Evolutionary conservation across 805 yeast species (phyloP).

Genomic region (Osmozyma mogii): DNA sequence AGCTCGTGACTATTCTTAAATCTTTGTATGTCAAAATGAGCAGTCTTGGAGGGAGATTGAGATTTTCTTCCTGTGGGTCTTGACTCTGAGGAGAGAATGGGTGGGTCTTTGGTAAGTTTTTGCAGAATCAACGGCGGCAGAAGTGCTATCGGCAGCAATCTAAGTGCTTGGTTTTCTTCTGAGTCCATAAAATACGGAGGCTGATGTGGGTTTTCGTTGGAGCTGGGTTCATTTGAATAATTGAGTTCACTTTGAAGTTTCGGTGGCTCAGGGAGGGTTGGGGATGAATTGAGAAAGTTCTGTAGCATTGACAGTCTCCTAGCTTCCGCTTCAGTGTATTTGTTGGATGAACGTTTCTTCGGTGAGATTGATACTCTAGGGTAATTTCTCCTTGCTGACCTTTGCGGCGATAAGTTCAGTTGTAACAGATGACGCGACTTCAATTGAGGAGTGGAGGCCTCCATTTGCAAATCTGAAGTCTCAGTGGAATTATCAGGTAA

Average conservation of each 20-base stretch:
- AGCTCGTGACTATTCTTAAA: slow-evolving; percentile 5
- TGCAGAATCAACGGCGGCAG: slow-evolving; percentile 3
- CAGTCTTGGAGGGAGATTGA: too few species aligned
- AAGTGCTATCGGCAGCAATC: slow-evolving; percentile 5
- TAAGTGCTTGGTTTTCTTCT: slow-evolving; percentile 5
- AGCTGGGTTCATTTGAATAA: slow-evolving; percentile 15
- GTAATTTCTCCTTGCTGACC: too few species aligned
- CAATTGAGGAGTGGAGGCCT: too few species aligned
- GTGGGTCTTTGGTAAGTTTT: slow-evolving; percentile 1
- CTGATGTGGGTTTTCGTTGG: slow-evolving; percentile 5
- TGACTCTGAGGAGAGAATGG: too few species aligned
- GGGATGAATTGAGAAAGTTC: slow-evolving; percentile 32
- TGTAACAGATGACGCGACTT: too few species aligned
- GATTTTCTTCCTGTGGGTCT: too few species aligned
- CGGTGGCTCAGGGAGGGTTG: slow-evolving; percentile 39
- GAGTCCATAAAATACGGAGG: slow-evolving; percentile 2
- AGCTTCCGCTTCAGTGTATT: slow-evolving; percentile 9
- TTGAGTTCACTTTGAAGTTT: slow-evolving; percentile 30
- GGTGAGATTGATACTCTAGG: too few species aligned
- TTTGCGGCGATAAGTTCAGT: too few species aligned
- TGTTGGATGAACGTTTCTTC: too few species aligned
- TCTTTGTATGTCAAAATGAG: too few species aligned
- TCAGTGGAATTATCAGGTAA: too few species aligned
- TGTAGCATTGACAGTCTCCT: slow-evolving; percentile 25
- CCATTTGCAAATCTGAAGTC: too few species aligned